Percentiles rank a stretch among this genome's conserved stretches.
Evolutionary conservation across 805 yeast species (phyloP).

Genomic region (Brettanomyces bruxellensis): DNA sequence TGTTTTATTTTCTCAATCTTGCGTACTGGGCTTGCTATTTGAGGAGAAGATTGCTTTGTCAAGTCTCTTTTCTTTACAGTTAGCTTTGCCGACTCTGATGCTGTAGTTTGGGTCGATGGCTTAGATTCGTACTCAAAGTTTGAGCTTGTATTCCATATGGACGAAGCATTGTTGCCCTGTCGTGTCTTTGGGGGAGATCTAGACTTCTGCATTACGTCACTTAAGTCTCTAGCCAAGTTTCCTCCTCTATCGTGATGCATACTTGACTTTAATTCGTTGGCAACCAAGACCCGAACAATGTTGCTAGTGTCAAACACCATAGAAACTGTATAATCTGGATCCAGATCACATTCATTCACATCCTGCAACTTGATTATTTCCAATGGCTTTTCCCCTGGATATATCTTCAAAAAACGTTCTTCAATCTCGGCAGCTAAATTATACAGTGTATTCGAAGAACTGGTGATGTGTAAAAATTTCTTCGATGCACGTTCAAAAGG

Average conservation of each 20-base stretch:
- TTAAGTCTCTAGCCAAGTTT: slow-evolving; percentile 16
- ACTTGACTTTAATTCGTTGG: slow-evolving; percentile 25
- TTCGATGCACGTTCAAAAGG: slow-evolving; percentile 7
- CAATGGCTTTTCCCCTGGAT: slow-evolving; percentile 52
- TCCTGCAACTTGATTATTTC: slow-evolving; percentile 60
- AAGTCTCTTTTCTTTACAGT: too few relatives aligned
- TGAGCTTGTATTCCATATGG: slow-evolving; percentile 14
- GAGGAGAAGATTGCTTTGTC: not conserved
- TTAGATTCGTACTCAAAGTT: too few relatives aligned
- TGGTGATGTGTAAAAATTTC: slow-evolving; percentile 60
- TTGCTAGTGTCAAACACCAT: slow-evolving; percentile 52
- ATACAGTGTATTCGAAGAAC: slow-evolving; percentile 34
- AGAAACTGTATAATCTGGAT: slow-evolving; percentile 60
- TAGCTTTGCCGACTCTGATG: too few relatives aligned
- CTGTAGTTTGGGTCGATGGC: too few relatives aligned
- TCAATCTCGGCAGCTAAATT: slow-evolving; percentile 45
- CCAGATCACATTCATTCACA: slow-evolving; percentile 59
- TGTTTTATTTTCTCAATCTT: not conserved
- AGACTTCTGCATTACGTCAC: slow-evolving; percentile 22
- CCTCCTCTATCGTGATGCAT: slow-evolving; percentile 6
- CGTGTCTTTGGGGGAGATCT: slow-evolving; percentile 19
- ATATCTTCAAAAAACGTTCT: slow-evolving; percentile 49
- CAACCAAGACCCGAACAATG: slow-evolving; percentile 36
- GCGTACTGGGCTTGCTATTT: not conserved
- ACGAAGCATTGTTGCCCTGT: slow-evolving; percentile 2